phyloP scores from a whole-genome alignment of 345 rosid genomes.

The Camelina hispida region DNA sequence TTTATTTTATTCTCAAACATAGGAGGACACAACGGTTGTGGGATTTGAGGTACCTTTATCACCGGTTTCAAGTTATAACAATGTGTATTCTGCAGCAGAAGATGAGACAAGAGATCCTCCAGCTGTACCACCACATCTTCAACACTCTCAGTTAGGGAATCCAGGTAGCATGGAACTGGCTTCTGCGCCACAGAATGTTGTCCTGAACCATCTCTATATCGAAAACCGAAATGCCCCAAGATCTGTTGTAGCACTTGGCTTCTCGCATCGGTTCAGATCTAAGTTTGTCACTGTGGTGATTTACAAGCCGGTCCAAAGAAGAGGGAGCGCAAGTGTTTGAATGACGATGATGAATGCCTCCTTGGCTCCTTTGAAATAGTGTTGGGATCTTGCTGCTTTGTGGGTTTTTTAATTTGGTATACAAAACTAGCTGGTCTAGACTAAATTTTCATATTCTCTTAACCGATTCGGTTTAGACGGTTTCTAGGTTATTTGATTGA shows the following conservation, averaged over 20 bases:
- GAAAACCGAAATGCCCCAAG: slow-evolving; percentile 85
- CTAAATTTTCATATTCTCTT: slow-evolving; percentile 1
- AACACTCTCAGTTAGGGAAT: slow-evolving; percentile 61
- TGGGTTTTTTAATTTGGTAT: slow-evolving; percentile 20
- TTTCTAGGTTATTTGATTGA: slow-evolving; percentile 33
- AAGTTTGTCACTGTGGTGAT: slow-evolving; percentile 92
- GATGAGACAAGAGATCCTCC: slow-evolving; percentile 96
- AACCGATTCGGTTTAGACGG: slow-evolving; percentile 25
- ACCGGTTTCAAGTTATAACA: slow-evolving; percentile 93
- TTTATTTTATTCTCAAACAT: slow-evolving; percentile 33
- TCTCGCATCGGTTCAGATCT: slow-evolving; percentile 86
- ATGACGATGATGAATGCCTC: slow-evolving; percentile 11
- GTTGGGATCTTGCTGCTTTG: slow-evolving; percentile 9
- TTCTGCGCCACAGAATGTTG: slow-evolving; percentile 66
- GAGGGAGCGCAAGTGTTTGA: slow-evolving; percentile 62
- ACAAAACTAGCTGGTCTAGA: slow-evolving; percentile 18
- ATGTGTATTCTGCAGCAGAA: slow-evolving; percentile 59
- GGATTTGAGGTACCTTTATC: slow-evolving; percentile 93
- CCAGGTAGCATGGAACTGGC: slow-evolving; percentile 54
- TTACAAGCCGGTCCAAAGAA: slow-evolving; percentile 85
- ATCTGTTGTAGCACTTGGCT: slow-evolving; percentile 90
- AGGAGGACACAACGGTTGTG: slow-evolving; percentile 78
- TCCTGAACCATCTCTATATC: slow-evolving; percentile 89
- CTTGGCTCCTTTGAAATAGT: slow-evolving; percentile 4
- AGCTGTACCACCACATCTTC: slow-evolving; percentile 77